Percentiles rank a stretch among this genome's conserved stretches.
Conservation (phyloP, 441 rosid genomes). For the Viola pubescens region DNA sequence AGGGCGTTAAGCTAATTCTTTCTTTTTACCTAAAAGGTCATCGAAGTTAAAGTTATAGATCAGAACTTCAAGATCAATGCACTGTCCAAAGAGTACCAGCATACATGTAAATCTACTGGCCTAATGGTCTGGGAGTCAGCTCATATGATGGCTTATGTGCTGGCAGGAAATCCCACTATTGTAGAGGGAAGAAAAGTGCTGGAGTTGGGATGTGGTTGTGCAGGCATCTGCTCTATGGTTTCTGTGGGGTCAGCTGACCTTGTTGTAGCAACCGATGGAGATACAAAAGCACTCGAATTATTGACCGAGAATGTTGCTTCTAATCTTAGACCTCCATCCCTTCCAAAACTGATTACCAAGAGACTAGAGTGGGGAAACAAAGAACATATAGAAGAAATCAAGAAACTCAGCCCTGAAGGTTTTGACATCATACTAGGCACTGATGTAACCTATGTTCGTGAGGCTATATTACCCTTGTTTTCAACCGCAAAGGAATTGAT, state of each 20-base stretch:
- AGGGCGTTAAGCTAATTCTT: not conserved
- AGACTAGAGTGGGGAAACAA: conserved; percentile 75
- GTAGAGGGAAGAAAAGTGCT: conserved; percentile 58
- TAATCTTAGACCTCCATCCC: conserved; percentile 39
- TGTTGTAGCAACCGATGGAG: conserved; percentile 79
- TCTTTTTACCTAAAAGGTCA: conserved; percentile 31
- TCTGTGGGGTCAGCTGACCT: conserved; percentile 50
- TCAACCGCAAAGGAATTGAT: conserved; percentile 62
- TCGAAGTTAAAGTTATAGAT: conserved; percentile 37
- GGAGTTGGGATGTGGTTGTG: conserved; percentile 80
- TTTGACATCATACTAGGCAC: conserved; percentile 77
- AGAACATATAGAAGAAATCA: conserved; percentile 48
- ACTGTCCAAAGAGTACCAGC: conserved; percentile 72
- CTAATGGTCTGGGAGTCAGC: conserved; percentile 98
- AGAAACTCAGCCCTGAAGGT: conserved; percentile 31
- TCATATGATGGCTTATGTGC: conserved; percentile 66
- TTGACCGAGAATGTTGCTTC: conserved; percentile 43
- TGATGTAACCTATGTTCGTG: conserved; percentile 65
- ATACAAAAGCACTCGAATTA: conserved; percentile 48
- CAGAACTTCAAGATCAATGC: conserved; percentile 46
- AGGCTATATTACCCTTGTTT: conserved; percentile 66
- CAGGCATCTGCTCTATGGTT: conserved; percentile 83
- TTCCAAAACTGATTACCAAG: conserved; percentile 37
- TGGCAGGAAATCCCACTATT: conserved; percentile 62
- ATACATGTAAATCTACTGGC: conserved; percentile 86